phyloP scores from a whole-genome alignment of 148 eudicot genomes.

The Rhododendron kiyosumense region DNA sequence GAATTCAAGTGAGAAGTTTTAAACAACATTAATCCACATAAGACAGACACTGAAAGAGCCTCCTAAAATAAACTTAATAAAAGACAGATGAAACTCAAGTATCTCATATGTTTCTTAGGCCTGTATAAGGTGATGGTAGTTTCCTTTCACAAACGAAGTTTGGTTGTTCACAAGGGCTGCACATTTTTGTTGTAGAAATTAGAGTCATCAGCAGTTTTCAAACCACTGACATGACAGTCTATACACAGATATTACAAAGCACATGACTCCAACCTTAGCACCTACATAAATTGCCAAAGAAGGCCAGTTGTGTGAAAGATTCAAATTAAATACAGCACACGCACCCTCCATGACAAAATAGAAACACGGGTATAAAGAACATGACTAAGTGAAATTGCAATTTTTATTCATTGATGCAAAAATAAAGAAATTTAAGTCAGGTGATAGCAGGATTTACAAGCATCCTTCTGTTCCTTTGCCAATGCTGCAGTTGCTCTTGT shows the following conservation, averaged over 20 bases:
- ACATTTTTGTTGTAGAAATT: not conserved
- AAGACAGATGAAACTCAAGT: not conserved
- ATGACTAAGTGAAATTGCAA: not conserved
- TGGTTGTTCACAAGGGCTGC: not conserved
- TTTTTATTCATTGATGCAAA: not conserved
- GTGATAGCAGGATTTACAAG: constrained; percentile 49
- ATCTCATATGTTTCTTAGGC: not conserved
- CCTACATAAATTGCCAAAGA: not conserved
- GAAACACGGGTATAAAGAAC: not conserved
- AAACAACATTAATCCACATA: not conserved
- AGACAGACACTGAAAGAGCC: constrained; percentile 1
- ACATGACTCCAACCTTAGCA: not conserved
- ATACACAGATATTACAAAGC: not conserved
- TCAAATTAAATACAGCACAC: not conserved
- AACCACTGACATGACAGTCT: not conserved
- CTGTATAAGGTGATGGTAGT: not conserved
- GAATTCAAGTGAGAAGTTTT: constrained; percentile 6
- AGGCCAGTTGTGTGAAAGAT: not conserved
- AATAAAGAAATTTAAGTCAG: not conserved
- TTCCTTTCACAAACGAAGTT: not conserved
- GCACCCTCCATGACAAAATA: constrained; percentile 2
- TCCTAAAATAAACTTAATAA: not conserved
- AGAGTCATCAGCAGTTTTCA: not conserved
- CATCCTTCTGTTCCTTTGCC: constrained; percentile 99
- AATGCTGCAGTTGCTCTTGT: constrained; percentile 91